Evolutionary conservation across 202 grass and related monocot genomes (phyloP), one percentile per base, ranked within the genome.

Genomic region (Musa balbisiana): DNA sequence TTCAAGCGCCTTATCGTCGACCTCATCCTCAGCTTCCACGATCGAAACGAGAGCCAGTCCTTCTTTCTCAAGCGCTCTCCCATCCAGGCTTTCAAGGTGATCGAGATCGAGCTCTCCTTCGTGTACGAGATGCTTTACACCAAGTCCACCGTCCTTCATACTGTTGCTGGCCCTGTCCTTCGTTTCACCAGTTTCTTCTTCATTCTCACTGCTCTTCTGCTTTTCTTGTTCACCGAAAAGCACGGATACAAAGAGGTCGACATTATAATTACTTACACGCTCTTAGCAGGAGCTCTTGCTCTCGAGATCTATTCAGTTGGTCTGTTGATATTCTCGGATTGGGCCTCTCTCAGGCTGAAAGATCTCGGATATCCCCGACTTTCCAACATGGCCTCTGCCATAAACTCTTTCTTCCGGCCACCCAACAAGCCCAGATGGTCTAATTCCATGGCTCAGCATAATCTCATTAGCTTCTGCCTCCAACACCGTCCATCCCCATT

Each of bases 81-180:
- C 3, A 33, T 74, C 0, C 76, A 85, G 14, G 88, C 88, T 0
- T 87, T 51, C 79, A 83, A 85, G 73, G 83, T 88, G 2, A 60
- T 91, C 49, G 89, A 87, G 71, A 75, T 85, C 0, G 63, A 78
- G 29, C 89, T 91, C 49, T 80, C 78, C 77, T 88, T 81, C 78
- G 76, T 87, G 74, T 91, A 91, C 49, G 89, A 91, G 14, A 76
- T 69, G 6, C 83, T 91, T 50, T 78, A 91, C 78, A 85, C 89
- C 11, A 91, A 91, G 51, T 69, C 85, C 0, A 9, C 20, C 5
- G 69, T 86, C 0, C 76, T 88, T 74, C 74, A 88, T 10, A 77
- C 73, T 52, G 5, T 20, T 1, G 21, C 56, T 11, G 85, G 85
- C 21, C 81, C 80, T 8, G 16, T 22, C 72, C 51, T 85, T 6